These are phyloP conservation scores for Chalciporus piperatus DNA, from an alignment of 768 basidiomycete species.

Conservation along the genomic window DNA sequence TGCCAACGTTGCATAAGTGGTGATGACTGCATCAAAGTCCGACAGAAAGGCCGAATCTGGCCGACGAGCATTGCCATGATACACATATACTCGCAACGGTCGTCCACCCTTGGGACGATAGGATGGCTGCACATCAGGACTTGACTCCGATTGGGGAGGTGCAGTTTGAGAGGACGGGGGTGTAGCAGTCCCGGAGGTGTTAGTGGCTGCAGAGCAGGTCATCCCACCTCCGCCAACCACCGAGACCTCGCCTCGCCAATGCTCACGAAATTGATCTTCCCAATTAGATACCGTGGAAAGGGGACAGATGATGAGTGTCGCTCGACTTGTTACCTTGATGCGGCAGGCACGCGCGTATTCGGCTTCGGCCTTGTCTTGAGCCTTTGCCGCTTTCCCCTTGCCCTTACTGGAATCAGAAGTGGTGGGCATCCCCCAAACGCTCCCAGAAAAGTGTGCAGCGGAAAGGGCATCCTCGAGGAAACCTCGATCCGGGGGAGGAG, in stretches of 20 bases:
- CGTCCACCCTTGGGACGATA: slow-evolving; percentile 45
- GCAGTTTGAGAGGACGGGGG: slow-evolving; percentile 38
- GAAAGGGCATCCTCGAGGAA: slow-evolving; percentile 34
- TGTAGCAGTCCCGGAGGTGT: slow-evolving; percentile 35
- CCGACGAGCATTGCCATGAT: slow-evolving; percentile 88
- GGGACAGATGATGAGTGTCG: slow-evolving; percentile 95
- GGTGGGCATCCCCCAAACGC: slow-evolving; percentile 85
- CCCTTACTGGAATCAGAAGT: slow-evolving; percentile 43
- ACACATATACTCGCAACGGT: slow-evolving; percentile 84
- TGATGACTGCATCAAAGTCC: slow-evolving; percentile 96
- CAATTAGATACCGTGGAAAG: slow-evolving; percentile 96
- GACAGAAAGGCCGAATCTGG: slow-evolving; percentile 85
- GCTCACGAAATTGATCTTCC: slow-evolving; percentile 98
- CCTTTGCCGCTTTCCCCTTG: slow-evolving; percentile 63
- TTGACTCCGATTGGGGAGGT: slow-evolving; percentile 26
- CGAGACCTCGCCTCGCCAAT: slow-evolving; percentile 86
- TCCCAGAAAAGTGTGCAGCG: slow-evolving; percentile 66
- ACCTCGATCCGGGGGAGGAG: slow-evolving; percentile 39
- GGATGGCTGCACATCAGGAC: slow-evolving; percentile 25
- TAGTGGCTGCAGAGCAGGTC: slow-evolving; percentile 29
- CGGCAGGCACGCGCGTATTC: slow-evolving; percentile 67
- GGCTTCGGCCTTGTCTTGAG: slow-evolving; percentile 69
- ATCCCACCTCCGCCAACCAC: slow-evolving; percentile 75
- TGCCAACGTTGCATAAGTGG: slow-evolving; percentile 93
- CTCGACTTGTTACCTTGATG: slow-evolving; percentile 81